phyloP scores from a whole-genome alignment of 2,329 filamentous ascomycete genomes.

The Metarhizium album region DNA sequence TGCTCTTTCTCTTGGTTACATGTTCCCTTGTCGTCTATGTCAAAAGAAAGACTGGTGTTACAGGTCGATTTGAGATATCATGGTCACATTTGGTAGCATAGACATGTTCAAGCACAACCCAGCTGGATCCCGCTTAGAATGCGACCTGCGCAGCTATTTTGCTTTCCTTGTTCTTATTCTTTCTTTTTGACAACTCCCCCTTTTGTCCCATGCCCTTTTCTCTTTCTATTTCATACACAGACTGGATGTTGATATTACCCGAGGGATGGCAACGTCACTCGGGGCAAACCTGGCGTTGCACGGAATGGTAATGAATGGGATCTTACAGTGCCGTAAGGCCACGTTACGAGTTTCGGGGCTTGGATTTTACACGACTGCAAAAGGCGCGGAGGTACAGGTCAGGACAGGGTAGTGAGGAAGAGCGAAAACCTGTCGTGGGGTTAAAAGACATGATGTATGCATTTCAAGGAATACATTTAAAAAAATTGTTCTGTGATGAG shows the following conservation, averaged over 20 bases:
- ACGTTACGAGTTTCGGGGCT: not conserved
- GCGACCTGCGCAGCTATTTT: not conserved
- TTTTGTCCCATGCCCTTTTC: not conserved
- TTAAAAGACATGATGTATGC: not conserved
- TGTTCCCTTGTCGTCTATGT: not conserved
- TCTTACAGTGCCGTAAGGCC: not conserved
- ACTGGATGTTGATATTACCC: not conserved
- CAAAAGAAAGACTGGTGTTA: not conserved
- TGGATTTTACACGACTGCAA: not conserved
- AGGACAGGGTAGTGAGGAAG: not conserved
- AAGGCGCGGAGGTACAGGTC: not conserved
- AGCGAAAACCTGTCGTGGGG: not conserved
- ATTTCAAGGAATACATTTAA: not conserved
- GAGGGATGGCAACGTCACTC: slow-evolving; percentile 5
- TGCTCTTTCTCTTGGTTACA: not conserved
- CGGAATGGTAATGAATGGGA: not conserved
- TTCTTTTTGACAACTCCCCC: not conserved
- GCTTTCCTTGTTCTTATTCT: too few species aligned
- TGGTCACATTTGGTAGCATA: not conserved
- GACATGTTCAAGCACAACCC: not conserved
- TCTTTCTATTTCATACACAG: not conserved
- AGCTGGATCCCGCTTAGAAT: not conserved
- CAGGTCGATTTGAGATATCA: not conserved
- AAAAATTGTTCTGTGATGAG: not conserved
- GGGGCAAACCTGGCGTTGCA: not conserved